A percentile compares a stretch with the other conserved stretches of the same genome.
phyloP scores from a whole-genome alignment of 257 asterid species.

The Linderniella brevidens region DNA sequence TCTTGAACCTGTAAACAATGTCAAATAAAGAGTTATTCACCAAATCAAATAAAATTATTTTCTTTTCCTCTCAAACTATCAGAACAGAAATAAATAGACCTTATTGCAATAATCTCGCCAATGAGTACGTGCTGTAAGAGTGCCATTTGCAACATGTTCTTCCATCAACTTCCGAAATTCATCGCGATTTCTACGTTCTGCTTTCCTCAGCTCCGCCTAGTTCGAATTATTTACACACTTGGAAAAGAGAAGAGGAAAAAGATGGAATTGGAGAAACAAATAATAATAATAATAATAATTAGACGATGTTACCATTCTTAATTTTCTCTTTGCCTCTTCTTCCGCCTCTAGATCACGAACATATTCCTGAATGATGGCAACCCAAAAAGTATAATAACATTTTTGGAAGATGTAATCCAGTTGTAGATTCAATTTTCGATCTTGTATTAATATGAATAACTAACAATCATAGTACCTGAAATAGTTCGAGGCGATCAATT shows the following conservation, averaged over 20 bases:
- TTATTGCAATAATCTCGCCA: constrained; percentile 86
- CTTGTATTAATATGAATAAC: too few relatives aligned
- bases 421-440: background rate
- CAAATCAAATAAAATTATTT: too few relatives aligned
- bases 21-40: background rate
- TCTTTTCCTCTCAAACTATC: background rate
- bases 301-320: constrained; percentile 36
- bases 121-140: constrained; percentile 43
- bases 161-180: constrained; percentile 93
- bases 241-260: too few relatives aligned
- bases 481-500: constrained; percentile 75
- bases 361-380: constrained; percentile 52
- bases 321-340: constrained; percentile 80
- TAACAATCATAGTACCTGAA: too few relatives aligned
- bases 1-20: constrained; percentile 59
- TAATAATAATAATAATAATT: background rate
- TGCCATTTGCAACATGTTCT: constrained; percentile 64
- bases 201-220: constrained; percentile 77
- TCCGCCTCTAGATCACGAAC: constrained; percentile 75
- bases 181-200: constrained; percentile 87
- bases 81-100: constrained; percentile 17
- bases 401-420: background rate
- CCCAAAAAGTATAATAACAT: background rate
- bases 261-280: background rate
- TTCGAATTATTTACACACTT: too few relatives aligned